Evolutionary conservation across 2,329 filamentous ascomycete genomes (phyloP), one percentile per base, ranked within the genome.

Genomic region (Ophiostoma novo-ulmi): DNA sequence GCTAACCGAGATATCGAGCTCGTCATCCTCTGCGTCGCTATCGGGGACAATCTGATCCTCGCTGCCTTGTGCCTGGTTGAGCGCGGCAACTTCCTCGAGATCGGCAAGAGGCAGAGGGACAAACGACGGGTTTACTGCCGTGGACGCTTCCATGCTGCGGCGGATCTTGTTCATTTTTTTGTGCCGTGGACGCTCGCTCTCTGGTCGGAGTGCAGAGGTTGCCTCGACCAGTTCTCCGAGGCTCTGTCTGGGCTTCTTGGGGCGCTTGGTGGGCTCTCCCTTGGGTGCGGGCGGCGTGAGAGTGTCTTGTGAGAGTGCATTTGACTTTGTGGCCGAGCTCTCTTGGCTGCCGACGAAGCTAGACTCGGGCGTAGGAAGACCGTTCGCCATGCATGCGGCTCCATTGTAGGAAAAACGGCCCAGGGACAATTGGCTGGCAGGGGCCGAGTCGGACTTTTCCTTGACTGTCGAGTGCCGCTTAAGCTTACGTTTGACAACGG

Each of bases 1-100:
- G 36, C 38, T 22, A 4, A 36, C 63, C 26, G 61, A 36, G 36
- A 41, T 36, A 17, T 39, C 61, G 20, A 31, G n/a, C 1, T 70
- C 71, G 14, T 83, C 82, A 22, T 80, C 80, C 70, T 85, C 84
- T 22, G 75, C 82, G 71, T 85, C 83, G 72, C 84, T 86, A 75
- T 84, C 84, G 36, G 83, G 82, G 17, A 85, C 77, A 72, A 88
- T 82, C 70, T 85, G 81, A 71, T 88, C 86, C 75, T 88, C 86
- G 74, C 86, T 88, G 17, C 86, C 86, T 6, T 78, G 73, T 13
- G 79, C 72, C 69, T 75, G 76, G 74, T 86, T 85, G 61, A 87
- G 76, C 1, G 84, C 82, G 74, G 83, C 83, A 3, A 87, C 80
- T 74, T 88, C 85, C 8, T 79, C 79, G 36, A 86, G 72, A 73